Base-by-base conservation (phyloP, 805 yeast genomes). In the Metschnikowia baotianmanensis region DNA sequence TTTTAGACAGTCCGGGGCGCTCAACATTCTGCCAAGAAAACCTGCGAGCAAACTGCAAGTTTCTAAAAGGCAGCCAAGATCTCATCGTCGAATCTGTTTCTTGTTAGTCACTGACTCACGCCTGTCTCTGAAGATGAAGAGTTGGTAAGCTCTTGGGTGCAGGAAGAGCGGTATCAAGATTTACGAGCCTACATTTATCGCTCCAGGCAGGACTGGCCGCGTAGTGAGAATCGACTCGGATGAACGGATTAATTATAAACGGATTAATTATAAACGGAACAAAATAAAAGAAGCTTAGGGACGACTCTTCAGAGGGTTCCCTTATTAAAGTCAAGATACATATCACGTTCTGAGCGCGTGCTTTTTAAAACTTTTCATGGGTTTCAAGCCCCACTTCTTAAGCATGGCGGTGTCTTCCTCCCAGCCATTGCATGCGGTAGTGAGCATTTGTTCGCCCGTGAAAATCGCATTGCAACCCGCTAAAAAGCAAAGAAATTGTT, bases 401-500 rank as follows among this genome's bases (percentile, higher is more conserved):
- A 85, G 63, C 87, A 85, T 77, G 7, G 61, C 72, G 43, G 73
- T 82, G 56, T 85, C 93, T 52, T 83, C 90, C 33, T 84, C 87
- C 90, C 91, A 85, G 6, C 88, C 89, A 50, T 78, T 82, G 57
- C 91, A 84, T 79, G 80, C 78, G 4, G 93, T 86, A 2, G 93
- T 85, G 42, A 85, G 65, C 91, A 85, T 85, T 50, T 74, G 77
- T 58, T 84, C 82, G 26, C 93, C 93, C 1, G 90, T 85, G 61
- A 85, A 85, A 29, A 85, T 80, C 15, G 91, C 89, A 60, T 85
- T 85, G 50, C 82, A 80, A 15, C 93, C 93, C 24, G 83, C 78
- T 78, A 82, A 72, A 59, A 85, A 85, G 48, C 90, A 82, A 52
- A 85, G 59, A 42, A 81, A 75, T 58, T 85, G 93, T 51, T 85